Evolutionary conservation across 371 early-diverging fungal species (phyloP).

Genomic region (Lichtheimia ornata): DNA sequence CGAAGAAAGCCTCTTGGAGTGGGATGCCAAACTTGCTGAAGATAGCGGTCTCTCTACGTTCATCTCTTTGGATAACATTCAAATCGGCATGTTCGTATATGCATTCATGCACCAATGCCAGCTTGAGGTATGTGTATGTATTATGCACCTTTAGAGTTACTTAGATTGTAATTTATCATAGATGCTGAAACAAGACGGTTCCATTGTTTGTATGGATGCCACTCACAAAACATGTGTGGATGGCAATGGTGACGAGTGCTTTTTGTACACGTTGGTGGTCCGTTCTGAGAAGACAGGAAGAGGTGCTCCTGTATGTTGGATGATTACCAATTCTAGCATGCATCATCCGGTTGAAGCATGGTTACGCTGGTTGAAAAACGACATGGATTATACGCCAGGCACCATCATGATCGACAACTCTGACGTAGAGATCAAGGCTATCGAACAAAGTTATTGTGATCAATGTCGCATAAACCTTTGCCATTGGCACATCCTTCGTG

Average conservation of each 20-base stretch:
- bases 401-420: slow-evolving; percentile 13
- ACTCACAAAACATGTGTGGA: slow-evolving; percentile 6
- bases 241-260: neutral
- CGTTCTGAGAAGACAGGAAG: slow-evolving; percentile 8
- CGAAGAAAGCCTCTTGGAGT: slow-evolving; percentile 6
- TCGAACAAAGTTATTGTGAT: slow-evolving; percentile 1
- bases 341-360: slow-evolving; percentile 7
- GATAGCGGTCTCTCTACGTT: slow-evolving; percentile 1
- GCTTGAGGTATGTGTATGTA: neutral
- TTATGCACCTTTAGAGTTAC: neutral
- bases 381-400: neutral
- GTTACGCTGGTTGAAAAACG: slow-evolving; percentile 8
- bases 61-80: slow-evolving; percentile 1
- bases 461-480: slow-evolving; percentile 3
- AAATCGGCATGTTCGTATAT: slow-evolving; percentile 9
- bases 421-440: slow-evolving; percentile 10
- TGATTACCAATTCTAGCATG: slow-evolving; percentile 9
- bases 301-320: slow-evolving; percentile 12
- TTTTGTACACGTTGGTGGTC: neutral
- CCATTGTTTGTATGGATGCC: slow-evolving; percentile 6
- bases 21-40: neutral
- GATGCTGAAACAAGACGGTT: neutral
- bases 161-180: neutral
- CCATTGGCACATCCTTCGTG: slow-evolving; percentile 10
- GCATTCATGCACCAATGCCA: slow-evolving; percentile 12